Percentiles rank a stretch among this genome's conserved stretches.
Conservation (phyloP, 1,139 yeast genomes). For the Magnusiomyces ingens region DNA sequence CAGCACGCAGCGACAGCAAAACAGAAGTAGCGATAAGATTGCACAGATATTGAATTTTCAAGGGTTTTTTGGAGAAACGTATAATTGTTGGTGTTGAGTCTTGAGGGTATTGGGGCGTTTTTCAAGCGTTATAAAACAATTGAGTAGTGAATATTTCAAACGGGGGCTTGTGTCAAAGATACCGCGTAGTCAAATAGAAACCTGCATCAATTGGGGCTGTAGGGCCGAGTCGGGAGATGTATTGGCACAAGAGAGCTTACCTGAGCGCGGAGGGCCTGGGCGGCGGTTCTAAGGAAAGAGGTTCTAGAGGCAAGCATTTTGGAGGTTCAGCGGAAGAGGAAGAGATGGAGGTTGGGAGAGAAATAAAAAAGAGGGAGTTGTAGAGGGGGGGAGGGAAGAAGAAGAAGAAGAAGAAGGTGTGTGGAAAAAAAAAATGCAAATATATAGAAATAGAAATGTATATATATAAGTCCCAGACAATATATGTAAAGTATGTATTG, state of each 20-base stretch:
- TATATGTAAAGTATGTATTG: background rate
- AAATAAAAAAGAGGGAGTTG: background rate
- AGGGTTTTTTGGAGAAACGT: no score
- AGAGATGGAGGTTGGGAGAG: background rate
- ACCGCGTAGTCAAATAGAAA: no score
- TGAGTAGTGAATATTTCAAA: background rate
- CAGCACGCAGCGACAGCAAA: no score
- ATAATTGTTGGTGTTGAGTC: background rate
- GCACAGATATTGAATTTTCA: background rate
- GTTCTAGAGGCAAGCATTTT: conserved; percentile 17
- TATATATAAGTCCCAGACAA: background rate
- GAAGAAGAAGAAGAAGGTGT: conserved; percentile 6
- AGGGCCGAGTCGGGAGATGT: no score
- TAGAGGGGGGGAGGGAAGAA: background rate
- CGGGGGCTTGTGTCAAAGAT: no score
- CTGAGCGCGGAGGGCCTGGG: conserved; percentile 15
- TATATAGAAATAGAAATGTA: conserved; percentile 2
- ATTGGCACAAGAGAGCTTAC: conserved; percentile 9
- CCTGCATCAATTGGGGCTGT: no score
- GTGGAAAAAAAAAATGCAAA: conserved; percentile 8
- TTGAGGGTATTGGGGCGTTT: background rate
- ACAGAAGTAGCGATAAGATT: no score
- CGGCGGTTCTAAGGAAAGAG: conserved; percentile 15
- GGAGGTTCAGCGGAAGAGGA: background rate
- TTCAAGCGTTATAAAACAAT: background rate